Conservation (phyloP, 169 alveolate genomes). For the Cryptosporidium tyzzeri region DNA sequence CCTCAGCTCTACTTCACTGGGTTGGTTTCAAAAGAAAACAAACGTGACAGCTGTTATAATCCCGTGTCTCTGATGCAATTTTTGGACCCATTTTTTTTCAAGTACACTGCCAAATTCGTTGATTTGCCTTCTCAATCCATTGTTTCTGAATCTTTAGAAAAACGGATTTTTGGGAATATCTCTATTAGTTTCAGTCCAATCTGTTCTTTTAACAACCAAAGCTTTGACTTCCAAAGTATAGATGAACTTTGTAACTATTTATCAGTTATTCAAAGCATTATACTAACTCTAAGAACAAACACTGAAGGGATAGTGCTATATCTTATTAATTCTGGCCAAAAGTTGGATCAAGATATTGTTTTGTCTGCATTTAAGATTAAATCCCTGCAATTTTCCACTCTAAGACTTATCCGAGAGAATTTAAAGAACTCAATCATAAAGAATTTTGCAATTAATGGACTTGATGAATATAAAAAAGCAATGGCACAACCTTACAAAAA, state of each 20-base stretch:
- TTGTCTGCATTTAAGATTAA: slow-evolving; percentile 18
- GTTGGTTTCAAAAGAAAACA: slow-evolving; percentile 21
- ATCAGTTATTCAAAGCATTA: not conserved
- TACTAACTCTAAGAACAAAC: not conserved
- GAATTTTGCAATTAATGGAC: not conserved
- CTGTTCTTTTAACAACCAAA: not conserved
- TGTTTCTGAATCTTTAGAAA: not conserved
- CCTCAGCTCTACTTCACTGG: slow-evolving; percentile 41
- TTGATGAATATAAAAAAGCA: not conserved
- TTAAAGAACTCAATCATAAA: slow-evolving; percentile 9
- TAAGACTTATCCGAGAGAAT: slow-evolving; percentile 24
- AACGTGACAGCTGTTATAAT: not conserved
- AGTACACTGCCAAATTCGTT: slow-evolving; percentile 15
- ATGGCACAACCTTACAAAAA: not conserved
- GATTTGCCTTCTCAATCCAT: slow-evolving; percentile 26
- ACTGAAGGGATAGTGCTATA: slow-evolving; percentile 47
- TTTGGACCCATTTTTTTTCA: slow-evolving; percentile 1
- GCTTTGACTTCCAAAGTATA: not conserved
- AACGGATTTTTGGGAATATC: not conserved
- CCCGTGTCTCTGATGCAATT: not conserved
- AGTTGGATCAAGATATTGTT: not conserved
- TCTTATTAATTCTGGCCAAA: not conserved
- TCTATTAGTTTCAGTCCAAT: not conserved
- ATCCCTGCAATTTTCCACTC: not conserved
- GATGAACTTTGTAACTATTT: slow-evolving; percentile 13